Conservation (phyloP, 2,329 filamentous ascomycete genomes). For the Xylaria sp. region DNA sequence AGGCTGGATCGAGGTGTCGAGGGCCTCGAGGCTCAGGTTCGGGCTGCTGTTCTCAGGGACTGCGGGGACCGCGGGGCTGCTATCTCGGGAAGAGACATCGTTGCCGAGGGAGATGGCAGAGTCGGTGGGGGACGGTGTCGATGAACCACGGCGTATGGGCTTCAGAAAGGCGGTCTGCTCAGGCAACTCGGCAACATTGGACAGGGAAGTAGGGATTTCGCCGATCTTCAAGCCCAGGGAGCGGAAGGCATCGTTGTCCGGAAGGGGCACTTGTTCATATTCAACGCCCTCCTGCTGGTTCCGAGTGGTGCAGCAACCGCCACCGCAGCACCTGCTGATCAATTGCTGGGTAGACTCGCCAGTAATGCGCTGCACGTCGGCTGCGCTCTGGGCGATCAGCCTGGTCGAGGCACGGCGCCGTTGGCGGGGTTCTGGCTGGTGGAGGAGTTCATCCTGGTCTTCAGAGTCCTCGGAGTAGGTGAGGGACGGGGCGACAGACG, state of each 20-base stretch:
- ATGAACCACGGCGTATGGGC: slow-evolving; percentile 50
- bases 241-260: slow-evolving; percentile 83
- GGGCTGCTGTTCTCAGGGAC: slow-evolving; percentile 26
- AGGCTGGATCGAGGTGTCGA: slow-evolving; percentile 69
- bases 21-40: slow-evolving; percentile 43
- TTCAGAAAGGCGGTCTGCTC: slow-evolving; percentile 74
- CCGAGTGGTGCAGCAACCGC: slow-evolving; percentile 66
- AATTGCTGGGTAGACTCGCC: slow-evolving; percentile 65
- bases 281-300: slow-evolving; percentile 50
- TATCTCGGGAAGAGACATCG: slow-evolving; percentile 42
- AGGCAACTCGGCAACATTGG: slow-evolving; percentile 71
- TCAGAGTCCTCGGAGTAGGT: slow-evolving; percentile 67
- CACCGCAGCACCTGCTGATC: slow-evolving; percentile 65
- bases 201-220: slow-evolving; percentile 73
- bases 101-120: slow-evolving; percentile 51
- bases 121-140: slow-evolving; percentile 49
- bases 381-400: slow-evolving; percentile 65
- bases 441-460: slow-evolving; percentile 57
- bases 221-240: slow-evolving; percentile 77
- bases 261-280: slow-evolving; percentile 59
- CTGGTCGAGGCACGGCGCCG: slow-evolving; percentile 69
- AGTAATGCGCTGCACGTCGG: slow-evolving; percentile 65
- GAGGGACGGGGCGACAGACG: slow-evolving; percentile 62
- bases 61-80: slow-evolving; percentile 35
- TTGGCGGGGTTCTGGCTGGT: slow-evolving; percentile 48